These are phyloP conservation scores for Chenopodium suecicum DNA, from an alignment of 148 eudicot genomes.

Conservation along the genomic window DNA sequence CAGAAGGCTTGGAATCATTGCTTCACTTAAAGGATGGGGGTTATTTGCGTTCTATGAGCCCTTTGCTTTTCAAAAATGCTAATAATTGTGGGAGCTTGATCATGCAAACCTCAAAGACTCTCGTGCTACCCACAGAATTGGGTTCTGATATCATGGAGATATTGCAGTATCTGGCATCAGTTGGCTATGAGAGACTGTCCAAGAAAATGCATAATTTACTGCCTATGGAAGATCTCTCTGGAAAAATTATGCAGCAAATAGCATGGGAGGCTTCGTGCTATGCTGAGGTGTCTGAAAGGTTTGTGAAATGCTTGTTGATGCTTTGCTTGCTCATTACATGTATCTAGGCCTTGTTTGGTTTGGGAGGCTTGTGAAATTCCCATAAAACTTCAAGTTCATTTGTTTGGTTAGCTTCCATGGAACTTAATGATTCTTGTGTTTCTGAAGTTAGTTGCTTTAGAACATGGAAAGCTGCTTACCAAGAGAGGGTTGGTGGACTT, in stretches of 20 bases:
- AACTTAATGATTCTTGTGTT: not conserved
- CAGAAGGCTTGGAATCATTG: conserved; percentile 72
- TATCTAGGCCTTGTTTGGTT: not conserved
- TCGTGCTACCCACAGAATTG: conserved; percentile 85
- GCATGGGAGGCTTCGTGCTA: conserved; percentile 55
- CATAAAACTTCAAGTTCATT: not conserved
- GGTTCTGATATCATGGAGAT: conserved; percentile 75
- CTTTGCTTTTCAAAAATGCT: conserved; percentile 58
- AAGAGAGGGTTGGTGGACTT: not conserved
- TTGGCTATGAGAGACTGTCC: conserved; percentile 67
- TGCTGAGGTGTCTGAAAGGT: conserved; percentile 60
- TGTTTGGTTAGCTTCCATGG: conserved; percentile 2
- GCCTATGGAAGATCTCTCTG: conserved; percentile 87
- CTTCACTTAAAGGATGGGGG: conserved; percentile 75
- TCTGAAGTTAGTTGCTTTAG: not conserved
- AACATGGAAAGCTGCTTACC: not conserved
- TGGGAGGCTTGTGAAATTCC: not conserved
- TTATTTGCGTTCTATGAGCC: conserved; percentile 77
- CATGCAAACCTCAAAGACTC: conserved; percentile 82
- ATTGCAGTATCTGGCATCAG: conserved; percentile 70
- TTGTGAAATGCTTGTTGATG: conserved; percentile 18
- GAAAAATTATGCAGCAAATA: conserved; percentile 68
- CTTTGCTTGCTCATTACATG: conserved; percentile 4
- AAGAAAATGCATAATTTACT: conserved; percentile 62
- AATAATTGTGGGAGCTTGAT: conserved; percentile 65